Base-by-base conservation (phyloP, 1,284 basidiomycete genomes). In the Kwoniella shivajii region DNA sequence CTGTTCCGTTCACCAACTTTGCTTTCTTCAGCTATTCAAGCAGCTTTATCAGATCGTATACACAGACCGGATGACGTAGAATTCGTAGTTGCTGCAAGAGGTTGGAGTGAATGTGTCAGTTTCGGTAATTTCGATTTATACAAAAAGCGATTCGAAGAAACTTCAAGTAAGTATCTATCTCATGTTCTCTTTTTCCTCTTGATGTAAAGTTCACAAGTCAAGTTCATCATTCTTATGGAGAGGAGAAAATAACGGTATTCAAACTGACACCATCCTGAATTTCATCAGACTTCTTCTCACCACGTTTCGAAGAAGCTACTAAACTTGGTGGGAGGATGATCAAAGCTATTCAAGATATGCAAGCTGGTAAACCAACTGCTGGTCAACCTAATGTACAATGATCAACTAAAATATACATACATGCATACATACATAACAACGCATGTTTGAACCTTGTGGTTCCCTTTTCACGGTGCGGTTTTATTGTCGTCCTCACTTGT, bases 91-190 rank as follows among this genome's bases (percentile, higher is more conserved):
- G 95, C 92, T 0, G 92, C 94, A 0, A 82, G 94, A n/a, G 94
- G 93, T 2, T 99, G 96, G 95, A 90, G 88, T 68, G 90, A 96
- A 78, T 92, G 90, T 71, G 91, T 99, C 42, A 86, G 85, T 48
- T 95, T 96, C 78, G 92, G 92, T 34, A 88, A 84, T 78, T 97
- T 97, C 78, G 90, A 94, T 65, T 81, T 92, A 57, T 99, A 97
- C 80, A 82, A 84, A 72, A 78, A 83, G 68, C 79, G 93, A 54
- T 99, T 98, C 74, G 84, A 85, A 69, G 83, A 88, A 75, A 95
- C 93, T 9, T 82, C 87, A 20, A 66, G 77, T 78, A 55, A 68
- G 76, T 75, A 14, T 7, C 7, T 41, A n/a, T n/a, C n/a, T n/a
- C n/a, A n/a, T n/a, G n/a, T n/a, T n/a, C 18, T 31, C n/a, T 27